These are phyloP conservation scores for Hemileia vastatrix DNA, from an alignment of 1,284 basidiomycete species.

Conservation along the genomic window DNA sequence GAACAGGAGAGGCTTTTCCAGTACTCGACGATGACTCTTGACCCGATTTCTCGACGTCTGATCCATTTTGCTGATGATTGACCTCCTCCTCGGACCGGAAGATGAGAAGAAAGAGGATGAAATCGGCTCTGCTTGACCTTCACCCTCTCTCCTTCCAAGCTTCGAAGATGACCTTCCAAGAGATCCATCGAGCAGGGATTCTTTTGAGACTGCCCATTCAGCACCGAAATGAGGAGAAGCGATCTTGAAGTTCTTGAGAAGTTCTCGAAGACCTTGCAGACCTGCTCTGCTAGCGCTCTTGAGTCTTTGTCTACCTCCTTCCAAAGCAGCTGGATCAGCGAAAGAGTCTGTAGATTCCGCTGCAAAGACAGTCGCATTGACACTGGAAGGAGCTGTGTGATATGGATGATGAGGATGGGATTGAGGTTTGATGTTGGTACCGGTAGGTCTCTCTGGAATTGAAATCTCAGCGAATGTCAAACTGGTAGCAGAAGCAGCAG, in stretches of 20 bases:
- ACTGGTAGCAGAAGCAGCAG: not conserved
- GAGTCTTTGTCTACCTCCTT: constrained; percentile 27
- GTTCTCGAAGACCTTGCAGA: constrained; percentile 30
- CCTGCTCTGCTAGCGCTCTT: constrained; percentile 33
- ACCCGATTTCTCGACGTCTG: too few relatives aligned
- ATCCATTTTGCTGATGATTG: too few relatives aligned
- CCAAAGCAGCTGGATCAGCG: constrained; percentile 24
- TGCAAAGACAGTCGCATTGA: constrained; percentile 4
- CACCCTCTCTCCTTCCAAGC: not conserved
- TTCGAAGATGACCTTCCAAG: not conserved
- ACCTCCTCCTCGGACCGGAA: too few relatives aligned
- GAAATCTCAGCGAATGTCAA: constrained; percentile 4
- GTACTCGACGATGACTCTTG: too few relatives aligned
- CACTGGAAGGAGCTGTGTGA: constrained; percentile 21
- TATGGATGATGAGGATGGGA: constrained; percentile 6
- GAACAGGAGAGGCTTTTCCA: too few relatives aligned
- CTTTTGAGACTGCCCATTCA: not conserved
- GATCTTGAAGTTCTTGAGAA: constrained; percentile 28
- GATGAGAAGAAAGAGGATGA: too few relatives aligned
- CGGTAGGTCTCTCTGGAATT: not conserved
- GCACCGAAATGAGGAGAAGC: not conserved
- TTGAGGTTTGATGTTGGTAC: not conserved
- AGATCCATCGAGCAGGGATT: not conserved
- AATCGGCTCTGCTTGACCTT: too few relatives aligned
- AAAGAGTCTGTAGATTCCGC: constrained; percentile 7